Conservation (phyloP, 179 eudicot species). For the Beta lomatogona region DNA sequence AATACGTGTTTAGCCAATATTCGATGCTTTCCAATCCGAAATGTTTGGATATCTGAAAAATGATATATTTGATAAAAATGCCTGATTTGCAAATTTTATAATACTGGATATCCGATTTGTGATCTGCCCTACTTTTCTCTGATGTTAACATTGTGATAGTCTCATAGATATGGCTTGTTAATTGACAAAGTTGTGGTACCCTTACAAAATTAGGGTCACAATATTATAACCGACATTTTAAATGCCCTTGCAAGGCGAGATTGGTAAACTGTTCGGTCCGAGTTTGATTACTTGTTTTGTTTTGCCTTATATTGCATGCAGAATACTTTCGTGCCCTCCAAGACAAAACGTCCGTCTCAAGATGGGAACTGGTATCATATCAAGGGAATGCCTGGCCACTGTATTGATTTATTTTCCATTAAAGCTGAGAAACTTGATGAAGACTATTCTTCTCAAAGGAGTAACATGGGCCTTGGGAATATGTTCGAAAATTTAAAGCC, state of each 20-base stretch:
- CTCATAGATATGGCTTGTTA: not conserved
- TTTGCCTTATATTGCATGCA: conserved; percentile 21
- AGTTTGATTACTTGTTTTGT: not conserved
- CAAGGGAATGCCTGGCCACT: conserved; percentile 38
- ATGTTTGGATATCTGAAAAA: no score
- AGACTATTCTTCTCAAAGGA: conserved; percentile 31
- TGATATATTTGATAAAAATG: no score
- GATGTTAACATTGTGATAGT: no score
- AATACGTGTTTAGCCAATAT: no score
- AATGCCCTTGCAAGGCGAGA: not conserved
- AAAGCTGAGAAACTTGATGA: conserved; percentile 56
- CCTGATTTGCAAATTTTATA: no score
- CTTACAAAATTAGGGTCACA: not conserved
- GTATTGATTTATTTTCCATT: conserved; percentile 35
- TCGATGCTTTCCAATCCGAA: no score
- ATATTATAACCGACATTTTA: not conserved
- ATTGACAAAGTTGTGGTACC: not conserved
- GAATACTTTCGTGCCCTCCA: conserved; percentile 21
- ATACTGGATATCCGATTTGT: no score
- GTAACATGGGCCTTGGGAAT: conserved; percentile 13
- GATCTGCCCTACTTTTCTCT: no score
- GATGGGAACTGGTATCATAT: conserved; percentile 38
- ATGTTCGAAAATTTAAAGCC: conserved; percentile 51
- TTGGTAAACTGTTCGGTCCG: not conserved
- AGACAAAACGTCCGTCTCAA: conserved; percentile 14